Evolutionary conservation across 192 early-diverging fungal genomes (phyloP).

Genomic region (Glomus cerebriforme): DNA sequence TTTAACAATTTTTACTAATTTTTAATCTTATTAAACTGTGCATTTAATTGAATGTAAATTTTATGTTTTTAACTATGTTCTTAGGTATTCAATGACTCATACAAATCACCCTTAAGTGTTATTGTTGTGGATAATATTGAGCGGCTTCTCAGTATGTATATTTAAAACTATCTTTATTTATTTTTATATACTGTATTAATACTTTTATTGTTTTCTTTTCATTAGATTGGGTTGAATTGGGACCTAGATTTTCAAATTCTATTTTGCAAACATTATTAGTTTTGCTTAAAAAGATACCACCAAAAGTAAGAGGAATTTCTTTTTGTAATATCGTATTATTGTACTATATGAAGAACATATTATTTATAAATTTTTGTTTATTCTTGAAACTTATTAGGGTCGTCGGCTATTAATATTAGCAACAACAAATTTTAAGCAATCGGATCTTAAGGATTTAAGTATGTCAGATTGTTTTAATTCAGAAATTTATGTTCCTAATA

Average conservation of each 20-base stretch:
- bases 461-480: slow-evolving; percentile 83
- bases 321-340: neutral
- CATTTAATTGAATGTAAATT: neutral
- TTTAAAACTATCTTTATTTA: neutral
- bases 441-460: slow-evolving; percentile 85
- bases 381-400: slow-evolving; percentile 39
- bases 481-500: slow-evolving; percentile 78
- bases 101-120: slow-evolving; percentile 91
- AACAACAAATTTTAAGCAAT: slow-evolving; percentile 76
- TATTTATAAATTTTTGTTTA: neutral
- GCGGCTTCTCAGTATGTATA: slow-evolving; percentile 70
- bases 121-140: slow-evolving; percentile 96
- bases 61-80: too few species aligned
- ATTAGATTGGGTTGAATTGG: slow-evolving; percentile 94
- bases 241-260: slow-evolving; percentile 91
- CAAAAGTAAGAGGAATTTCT: slow-evolving; percentile 60
- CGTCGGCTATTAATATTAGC: slow-evolving; percentile 86
- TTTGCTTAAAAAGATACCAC: slow-evolving; percentile 88
- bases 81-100: slow-evolving; percentile 92
- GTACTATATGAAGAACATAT: too few species aligned
- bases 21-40: neutral
- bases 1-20: neutral
- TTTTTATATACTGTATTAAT: neutral
- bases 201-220: neutral
- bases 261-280: slow-evolving; percentile 93